Base-by-base conservation (phyloP, 2,329 filamentous ascomycete species). In the Penicillium oxalicum region DNA sequence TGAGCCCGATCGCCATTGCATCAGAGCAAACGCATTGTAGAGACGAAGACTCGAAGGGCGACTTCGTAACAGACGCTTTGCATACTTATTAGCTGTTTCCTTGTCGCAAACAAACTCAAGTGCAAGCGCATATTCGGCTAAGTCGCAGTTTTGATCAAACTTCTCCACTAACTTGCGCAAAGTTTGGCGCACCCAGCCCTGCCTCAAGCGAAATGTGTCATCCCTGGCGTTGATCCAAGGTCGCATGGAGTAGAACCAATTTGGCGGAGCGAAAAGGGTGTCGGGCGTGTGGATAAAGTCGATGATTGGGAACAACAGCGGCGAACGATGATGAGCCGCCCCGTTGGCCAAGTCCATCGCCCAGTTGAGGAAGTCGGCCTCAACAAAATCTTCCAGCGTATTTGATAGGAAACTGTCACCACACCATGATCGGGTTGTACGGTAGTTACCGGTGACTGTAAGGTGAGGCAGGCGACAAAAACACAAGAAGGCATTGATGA, bases 11-110 rank as follows among this genome's bases (percentile, higher is more conserved):
- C 74, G 72, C 55, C 70, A 76, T 66, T 95, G 88, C 3, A 89
- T 80, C 11, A 88, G 69, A 0, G 86, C 88, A 61, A 91, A 95
- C 0, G 83, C 81, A 56, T 89, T 86, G 68, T 94, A 96, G 0
- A 96, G 72, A 11, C 75, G 72, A 3, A 87, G 65, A 57, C 82
- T 85, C 1, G 80, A 74, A 0, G 83, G 74, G 47, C 81, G 79
- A 41, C 76, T 76, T 61, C 87, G 91, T n/a, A 96, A 68, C 0
- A 95, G 71, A 5, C 70, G 69, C 60, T 88, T 95, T 0, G 88
- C 87, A 5, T 77, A 74, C 62, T 88, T 94, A 56, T 80, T 84
- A 26, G 82, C 80, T 2, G 70, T 73, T 1, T 66, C 61, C 0
- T 77, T 72, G 38, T 83, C 77, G 48, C 79, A 78, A 0, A 67